Conservation (phyloP, 139 green algal genomes). For the Astrephomene gubernaculifera region DNA sequence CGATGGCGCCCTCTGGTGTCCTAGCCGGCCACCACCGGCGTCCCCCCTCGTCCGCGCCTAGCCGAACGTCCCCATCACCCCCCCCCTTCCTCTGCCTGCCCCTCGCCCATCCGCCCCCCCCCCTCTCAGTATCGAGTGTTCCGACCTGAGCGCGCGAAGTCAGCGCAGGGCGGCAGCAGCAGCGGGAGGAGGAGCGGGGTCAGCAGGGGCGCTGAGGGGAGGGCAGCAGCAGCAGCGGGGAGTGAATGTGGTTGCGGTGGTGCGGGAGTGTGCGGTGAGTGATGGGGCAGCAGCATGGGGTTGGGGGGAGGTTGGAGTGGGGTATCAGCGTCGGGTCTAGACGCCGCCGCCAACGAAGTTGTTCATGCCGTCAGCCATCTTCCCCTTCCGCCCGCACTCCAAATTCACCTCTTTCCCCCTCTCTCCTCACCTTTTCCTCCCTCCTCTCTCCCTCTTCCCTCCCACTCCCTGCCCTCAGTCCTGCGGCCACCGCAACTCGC, state of each 20-base stretch:
- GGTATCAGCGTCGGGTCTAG: no score
- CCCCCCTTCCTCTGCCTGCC: neutral
- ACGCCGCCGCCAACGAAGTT: no score
- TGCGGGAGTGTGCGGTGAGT: slow-evolving; percentile 22
- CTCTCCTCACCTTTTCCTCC: neutral
- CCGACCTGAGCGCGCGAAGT: slow-evolving; percentile 20
- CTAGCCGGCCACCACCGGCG: no score
- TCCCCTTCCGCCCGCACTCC: no score
- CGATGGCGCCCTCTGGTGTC: no score
- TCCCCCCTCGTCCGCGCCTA: no score
- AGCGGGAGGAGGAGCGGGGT: no score
- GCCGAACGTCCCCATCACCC: no score
- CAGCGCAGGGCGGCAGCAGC: neutral
- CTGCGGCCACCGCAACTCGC: slow-evolving; percentile 24
- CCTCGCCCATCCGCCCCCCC: neutral
- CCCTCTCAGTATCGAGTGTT: slow-evolving; percentile 11
- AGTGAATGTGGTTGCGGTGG: slow-evolving; percentile 9
- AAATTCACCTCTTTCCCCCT: neutral
- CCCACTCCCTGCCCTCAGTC: neutral
- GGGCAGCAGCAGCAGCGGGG: neutral
- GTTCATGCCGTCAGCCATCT: no score
- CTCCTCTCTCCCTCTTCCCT: neutral
- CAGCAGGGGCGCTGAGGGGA: neutral
- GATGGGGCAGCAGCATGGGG: no score
- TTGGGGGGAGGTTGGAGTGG: no score